Evolutionary conservation across 768 basidiomycete species (phyloP).

Genomic region (Galerina marginata): DNA sequence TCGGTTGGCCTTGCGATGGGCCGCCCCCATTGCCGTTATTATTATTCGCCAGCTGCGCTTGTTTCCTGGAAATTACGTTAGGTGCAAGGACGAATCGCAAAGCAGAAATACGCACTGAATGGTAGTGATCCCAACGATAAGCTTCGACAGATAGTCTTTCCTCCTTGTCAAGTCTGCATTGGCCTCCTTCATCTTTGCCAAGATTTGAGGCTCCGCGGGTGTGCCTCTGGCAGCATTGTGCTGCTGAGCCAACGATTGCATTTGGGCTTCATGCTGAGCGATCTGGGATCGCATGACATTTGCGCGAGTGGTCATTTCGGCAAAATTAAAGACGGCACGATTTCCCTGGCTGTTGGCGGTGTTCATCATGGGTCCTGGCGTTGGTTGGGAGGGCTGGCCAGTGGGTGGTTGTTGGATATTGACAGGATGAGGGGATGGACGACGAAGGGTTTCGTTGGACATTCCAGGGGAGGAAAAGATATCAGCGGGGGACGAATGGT

Average conservation of each 20-base stretch:
- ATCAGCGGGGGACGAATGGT: slow-evolving; percentile 45
- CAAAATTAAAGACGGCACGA: not conserved
- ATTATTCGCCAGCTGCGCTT: slow-evolving; percentile 1
- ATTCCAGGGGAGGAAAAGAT: slow-evolving; percentile 55
- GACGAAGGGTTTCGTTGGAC: slow-evolving; percentile 51
- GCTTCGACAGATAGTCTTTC: slow-evolving; percentile 45
- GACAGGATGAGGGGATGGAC: slow-evolving; percentile 52
- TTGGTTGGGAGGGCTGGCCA: slow-evolving; percentile 1
- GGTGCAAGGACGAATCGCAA: not conserved
- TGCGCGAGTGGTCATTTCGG: slow-evolving; percentile 10
- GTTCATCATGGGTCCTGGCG: slow-evolving; percentile 7
- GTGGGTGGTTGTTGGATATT: slow-evolving; percentile 21
- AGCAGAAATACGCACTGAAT: slow-evolving; percentile 8
- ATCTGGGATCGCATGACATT: slow-evolving; percentile 12
- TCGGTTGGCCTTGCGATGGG: slow-evolving; percentile 10
- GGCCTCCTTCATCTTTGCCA: slow-evolving; percentile 22
- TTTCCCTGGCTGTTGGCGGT: not conserved
- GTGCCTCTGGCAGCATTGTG: slow-evolving; percentile 11
- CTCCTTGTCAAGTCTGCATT: slow-evolving; percentile 34
- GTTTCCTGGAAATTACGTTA: slow-evolving; percentile 5
- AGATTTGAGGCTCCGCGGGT: slow-evolving; percentile 14
- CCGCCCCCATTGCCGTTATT: slow-evolving; percentile 9
- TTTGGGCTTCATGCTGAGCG: slow-evolving; percentile 11
- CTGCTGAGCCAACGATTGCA: not conserved
- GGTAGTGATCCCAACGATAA: slow-evolving; percentile 25